Conservation (phyloP, 345 rosid species). For the Brassica cretica region DNA sequence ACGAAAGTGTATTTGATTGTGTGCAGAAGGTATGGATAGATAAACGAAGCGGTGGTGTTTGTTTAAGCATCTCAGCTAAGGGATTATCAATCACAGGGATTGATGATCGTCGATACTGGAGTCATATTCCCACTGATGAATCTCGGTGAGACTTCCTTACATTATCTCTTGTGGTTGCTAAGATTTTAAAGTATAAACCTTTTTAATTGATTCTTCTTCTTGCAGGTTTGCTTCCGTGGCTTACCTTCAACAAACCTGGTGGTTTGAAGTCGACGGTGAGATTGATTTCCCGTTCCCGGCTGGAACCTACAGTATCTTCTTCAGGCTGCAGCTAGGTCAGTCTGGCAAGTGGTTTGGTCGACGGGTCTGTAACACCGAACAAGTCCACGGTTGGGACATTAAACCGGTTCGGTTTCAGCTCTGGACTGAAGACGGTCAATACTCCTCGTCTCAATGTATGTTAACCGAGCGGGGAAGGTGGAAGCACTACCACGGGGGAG, state of each 20-base stretch:
- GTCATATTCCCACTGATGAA: constrained; percentile 72
- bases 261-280: constrained; percentile 93
- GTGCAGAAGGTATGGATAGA: constrained; percentile 86
- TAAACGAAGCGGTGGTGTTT: constrained; percentile 65
- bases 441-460: constrained; percentile 65
- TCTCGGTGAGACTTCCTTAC: constrained; percentile 56
- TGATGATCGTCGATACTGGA: constrained; percentile 97
- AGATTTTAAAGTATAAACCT: neutral
- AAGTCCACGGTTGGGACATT: constrained; percentile 90
- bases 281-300: constrained; percentile 84
- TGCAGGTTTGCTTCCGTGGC: constrained; percentile 76
- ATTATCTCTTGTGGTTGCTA: neutral
- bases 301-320: constrained; percentile 75
- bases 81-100: constrained; percentile 81
- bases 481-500: constrained; percentile 80
- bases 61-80: constrained; percentile 63
- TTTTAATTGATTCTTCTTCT: constrained; percentile 21
- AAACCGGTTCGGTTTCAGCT: constrained; percentile 90
- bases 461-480: constrained; percentile 69
- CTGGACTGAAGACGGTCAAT: constrained; percentile 83
- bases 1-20: neutral
- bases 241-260: constrained; percentile 97
- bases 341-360: constrained; percentile 66
- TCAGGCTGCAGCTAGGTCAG: constrained; percentile 80
- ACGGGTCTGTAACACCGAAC: constrained; percentile 64